phyloP scores from a whole-genome alignment of 306 rosid genomes.

The Inga laurina region DNA sequence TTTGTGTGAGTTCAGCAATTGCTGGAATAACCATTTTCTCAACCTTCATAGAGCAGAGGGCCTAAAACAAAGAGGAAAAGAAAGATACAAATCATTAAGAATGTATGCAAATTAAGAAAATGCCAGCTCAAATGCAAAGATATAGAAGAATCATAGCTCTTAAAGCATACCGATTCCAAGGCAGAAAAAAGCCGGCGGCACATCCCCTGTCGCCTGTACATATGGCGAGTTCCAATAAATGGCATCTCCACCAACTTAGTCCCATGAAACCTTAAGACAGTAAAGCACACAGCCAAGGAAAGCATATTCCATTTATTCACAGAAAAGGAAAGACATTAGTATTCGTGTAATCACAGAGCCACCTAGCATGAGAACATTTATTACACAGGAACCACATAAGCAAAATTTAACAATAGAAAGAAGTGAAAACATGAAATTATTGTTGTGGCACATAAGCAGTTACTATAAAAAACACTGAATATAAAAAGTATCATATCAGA shows the following conservation, averaged over 20 bases:
- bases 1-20: conserved; percentile 78
- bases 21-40: conserved; percentile 94
- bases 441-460: background rate
- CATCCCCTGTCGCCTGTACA: conserved; percentile 98
- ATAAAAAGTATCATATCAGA: background rate
- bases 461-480: background rate
- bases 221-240: conserved; percentile 92
- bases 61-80: conserved; percentile 39
- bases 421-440: background rate
- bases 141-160: conserved; percentile 28
- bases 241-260: conserved; percentile 96
- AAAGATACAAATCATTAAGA: conserved; percentile 15
- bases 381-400: background rate
- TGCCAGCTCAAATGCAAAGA: conserved; percentile 9
- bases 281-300: conserved; percentile 23
- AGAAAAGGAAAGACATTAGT: background rate
- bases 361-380: background rate
- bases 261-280: conserved; percentile 81
- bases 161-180: conserved; percentile 72
- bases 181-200: conserved; percentile 90
- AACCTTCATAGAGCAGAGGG: conserved; percentile 73
- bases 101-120: background rate
- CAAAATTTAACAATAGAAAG: background rate
- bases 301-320: conserved; percentile 19
- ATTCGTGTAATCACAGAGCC: background rate